A percentile compares a stretch with the other conserved stretches of the same genome.
These are phyloP conservation scores for Rhynchosporium agropyri DNA, from an alignment of 2,329 filamentous ascomycete genomes.

Conservation along the genomic window DNA sequence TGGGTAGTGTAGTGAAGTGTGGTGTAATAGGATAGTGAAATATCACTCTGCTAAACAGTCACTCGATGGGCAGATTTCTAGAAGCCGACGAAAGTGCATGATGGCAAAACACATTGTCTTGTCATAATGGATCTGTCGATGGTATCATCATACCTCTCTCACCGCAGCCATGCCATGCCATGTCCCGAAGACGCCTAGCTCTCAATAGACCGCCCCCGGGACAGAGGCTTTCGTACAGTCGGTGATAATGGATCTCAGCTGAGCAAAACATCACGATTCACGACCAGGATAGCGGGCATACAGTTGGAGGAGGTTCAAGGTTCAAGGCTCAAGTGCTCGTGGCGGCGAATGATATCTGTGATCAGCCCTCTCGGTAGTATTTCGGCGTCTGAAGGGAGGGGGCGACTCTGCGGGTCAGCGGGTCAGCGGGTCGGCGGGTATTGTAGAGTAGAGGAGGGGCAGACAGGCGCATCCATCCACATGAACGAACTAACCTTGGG, in stretches of 20 bases:
- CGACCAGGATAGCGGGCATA: background rate
- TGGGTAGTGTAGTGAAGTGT: too few species aligned
- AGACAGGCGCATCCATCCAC: too few species aligned
- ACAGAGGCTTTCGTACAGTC: background rate
- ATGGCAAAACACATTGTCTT: background rate
- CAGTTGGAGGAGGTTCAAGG: background rate
- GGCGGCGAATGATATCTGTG: background rate
- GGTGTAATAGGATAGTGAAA: background rate
- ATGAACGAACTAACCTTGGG: too few species aligned
- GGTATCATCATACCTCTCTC: constrained; percentile 9
- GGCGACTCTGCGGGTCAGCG: constrained; percentile 4
- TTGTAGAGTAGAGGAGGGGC: too few species aligned
- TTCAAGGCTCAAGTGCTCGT: background rate
- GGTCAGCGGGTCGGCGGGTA: background rate
- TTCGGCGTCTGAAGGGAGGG: background rate
- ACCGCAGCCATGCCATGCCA: constrained; percentile 7
- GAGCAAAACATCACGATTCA: background rate
- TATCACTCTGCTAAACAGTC: background rate
- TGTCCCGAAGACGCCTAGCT: constrained; percentile 8
- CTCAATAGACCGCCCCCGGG: background rate
- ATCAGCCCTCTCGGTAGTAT: background rate
- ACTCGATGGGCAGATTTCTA: constrained; percentile 5
- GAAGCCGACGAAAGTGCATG: background rate
- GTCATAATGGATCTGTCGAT: background rate
- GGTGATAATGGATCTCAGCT: too few species aligned